Evolutionary conservation across 2,329 filamentous ascomycete genomes (phyloP).

Genomic region (Botrytis fabae): DNA sequence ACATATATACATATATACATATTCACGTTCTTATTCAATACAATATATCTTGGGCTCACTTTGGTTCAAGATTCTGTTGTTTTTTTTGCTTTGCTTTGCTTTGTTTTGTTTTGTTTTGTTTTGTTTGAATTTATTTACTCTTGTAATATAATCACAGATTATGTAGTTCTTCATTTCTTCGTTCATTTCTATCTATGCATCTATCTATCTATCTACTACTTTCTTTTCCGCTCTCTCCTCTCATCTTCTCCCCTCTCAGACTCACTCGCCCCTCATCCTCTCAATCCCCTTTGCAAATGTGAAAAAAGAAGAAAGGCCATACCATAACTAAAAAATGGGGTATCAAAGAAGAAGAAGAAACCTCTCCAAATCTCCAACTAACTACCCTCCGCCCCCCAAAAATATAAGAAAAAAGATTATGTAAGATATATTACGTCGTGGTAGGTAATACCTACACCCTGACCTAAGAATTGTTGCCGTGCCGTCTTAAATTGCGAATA

Average conservation of each 20-base stretch:
- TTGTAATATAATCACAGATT: not conserved
- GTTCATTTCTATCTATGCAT: not conserved
- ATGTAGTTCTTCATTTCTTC: not conserved
- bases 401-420: slow-evolving; percentile 10
- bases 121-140: not conserved
- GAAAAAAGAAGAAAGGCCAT: not conserved
- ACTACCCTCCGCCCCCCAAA: not conserved
- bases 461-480: not conserved
- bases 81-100: not conserved
- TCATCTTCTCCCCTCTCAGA: not conserved
- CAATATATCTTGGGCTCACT: not conserved
- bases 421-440: not conserved
- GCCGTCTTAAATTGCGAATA: not conserved
- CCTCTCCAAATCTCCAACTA: not conserved
- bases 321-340: not conserved
- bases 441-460: not conserved
- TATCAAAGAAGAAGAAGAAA: slow-evolving; percentile 19
- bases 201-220: not conserved
- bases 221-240: not conserved
- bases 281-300: not conserved
- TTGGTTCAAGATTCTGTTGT: not conserved
- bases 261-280: not conserved
- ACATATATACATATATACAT: not conserved
- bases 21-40: not conserved
- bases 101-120: not conserved